Percentiles rank a stretch among this genome's conserved stretches.
phyloP scores from a whole-genome alignment of 23 red algal species.

The Gracilaria caudata region DNA sequence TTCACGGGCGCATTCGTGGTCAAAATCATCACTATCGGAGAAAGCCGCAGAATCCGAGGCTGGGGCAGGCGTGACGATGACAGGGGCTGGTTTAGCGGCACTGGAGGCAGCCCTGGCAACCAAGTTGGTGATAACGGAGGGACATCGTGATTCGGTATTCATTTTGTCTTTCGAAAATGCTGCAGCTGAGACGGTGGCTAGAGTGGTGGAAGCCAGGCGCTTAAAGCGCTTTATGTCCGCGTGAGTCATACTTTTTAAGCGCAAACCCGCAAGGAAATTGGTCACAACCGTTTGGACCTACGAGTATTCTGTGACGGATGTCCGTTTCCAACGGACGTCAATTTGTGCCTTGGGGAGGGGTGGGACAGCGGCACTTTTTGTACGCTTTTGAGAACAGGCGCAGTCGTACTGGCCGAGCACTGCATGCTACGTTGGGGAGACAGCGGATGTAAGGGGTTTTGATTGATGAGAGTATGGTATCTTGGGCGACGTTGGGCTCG shows the following conservation, averaged over 20 bases:
- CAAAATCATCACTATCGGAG: background rate
- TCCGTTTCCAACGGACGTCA: background rate
- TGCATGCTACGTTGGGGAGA: no score
- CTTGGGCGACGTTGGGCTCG: no score
- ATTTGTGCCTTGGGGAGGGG: background rate
- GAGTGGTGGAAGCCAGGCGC: background rate
- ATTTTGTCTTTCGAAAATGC: background rate
- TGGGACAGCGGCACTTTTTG: no score
- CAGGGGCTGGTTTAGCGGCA: background rate
- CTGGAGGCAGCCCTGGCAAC: background rate
- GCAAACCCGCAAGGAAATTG: background rate
- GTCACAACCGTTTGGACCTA: background rate
- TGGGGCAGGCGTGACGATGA: background rate
- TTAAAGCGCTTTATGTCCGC: constrained; percentile 8
- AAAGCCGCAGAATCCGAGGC: background rate
- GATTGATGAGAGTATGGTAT: no score
- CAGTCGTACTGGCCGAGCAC: background rate
- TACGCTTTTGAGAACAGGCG: background rate
- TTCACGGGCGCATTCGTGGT: background rate
- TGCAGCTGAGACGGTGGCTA: background rate
- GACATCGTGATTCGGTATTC: background rate
- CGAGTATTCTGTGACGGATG: background rate
- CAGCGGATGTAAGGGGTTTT: no score
- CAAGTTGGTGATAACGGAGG: background rate
- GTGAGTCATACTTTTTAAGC: background rate